Evolutionary conservation across 163 green algal genomes (phyloP), one percentile per base, ranked within the genome.

Genomic region (Smithsoniella earleae): DNA sequence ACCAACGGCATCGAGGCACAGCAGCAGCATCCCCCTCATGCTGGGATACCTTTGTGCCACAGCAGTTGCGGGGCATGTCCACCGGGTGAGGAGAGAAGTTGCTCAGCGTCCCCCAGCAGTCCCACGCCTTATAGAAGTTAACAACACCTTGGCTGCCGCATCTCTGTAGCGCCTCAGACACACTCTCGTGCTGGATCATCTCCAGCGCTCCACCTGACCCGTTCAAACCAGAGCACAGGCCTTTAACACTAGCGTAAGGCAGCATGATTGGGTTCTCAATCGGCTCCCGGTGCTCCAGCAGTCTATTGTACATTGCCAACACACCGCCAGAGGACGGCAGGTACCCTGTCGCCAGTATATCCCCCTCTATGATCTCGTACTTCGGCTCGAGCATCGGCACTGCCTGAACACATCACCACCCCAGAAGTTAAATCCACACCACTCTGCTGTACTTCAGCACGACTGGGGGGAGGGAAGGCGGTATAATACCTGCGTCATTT

Each of bases 401-500:
- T 5, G 58, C 58, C 58, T 69, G 58, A 30, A 69, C 49, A n/a
- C n/a, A n/a, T n/a, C n/a, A n/a, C n/a, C n/a, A n/a, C n/a, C n/a
- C n/a, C n/a, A n/a, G n/a, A n/a, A n/a, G n/a, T n/a, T n/a, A n/a
- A n/a, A n/a, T n/a, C n/a, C n/a, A n/a, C n/a, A n/a, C n/a, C n/a
- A n/a, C n/a, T n/a, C n/a, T n/a, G n/a, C n/a, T n/a, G n/a, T n/a
- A n/a, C n/a, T n/a, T n/a, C n/a, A n/a, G n/a, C n/a, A n/a, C n/a
- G n/a, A n/a, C n/a, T n/a, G n/a, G n/a, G n/a, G n/a, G n/a, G n/a
- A n/a, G n/a, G n/a, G n/a, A n/a, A n/a, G n/a, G n/a, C n/a, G n/a
- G n/a, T n/a, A n/a, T n/a, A n/a, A n/a, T 25, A 89, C 89, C 81
- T 98, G 88, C 1, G 89, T 96, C 94, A 99, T 99, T 77, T 96